These are phyloP conservation scores for Colletotrichum godetiae DNA, from an alignment of 2,329 filamentous ascomycete species.

Conservation along the genomic window DNA sequence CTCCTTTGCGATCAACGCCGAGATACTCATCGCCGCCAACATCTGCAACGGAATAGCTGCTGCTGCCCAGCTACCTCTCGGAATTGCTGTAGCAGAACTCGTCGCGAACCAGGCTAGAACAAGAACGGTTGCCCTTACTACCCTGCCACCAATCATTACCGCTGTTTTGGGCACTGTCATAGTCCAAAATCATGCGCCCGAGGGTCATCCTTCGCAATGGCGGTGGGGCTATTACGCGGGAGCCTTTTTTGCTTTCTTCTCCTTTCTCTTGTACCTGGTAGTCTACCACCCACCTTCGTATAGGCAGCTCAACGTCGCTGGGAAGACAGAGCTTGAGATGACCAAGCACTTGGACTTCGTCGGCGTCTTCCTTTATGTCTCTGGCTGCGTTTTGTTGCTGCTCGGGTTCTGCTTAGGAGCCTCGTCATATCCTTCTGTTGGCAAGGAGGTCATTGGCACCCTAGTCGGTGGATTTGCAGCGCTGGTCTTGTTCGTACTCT, in stretches of 20 bases:
- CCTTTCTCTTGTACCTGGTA: conserved; percentile 52
- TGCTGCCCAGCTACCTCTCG: conserved; percentile 54
- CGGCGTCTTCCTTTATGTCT: conserved; percentile 55
- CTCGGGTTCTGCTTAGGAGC: conserved; percentile 1
- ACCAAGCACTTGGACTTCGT: conserved; percentile 57
- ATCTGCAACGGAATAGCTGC: conserved; percentile 51
- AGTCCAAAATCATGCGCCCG: no score
- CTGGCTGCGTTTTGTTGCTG: conserved; percentile 47
- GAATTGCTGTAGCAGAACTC: conserved; percentile 54
- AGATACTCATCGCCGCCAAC: conserved; percentile 51
- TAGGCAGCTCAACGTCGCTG: conserved; percentile 52
- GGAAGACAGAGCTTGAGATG: conserved; percentile 50
- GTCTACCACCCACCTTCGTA: conserved; percentile 61
- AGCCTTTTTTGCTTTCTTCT: conserved; percentile 54
- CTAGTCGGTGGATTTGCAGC: not conserved
- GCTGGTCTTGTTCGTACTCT: not conserved
- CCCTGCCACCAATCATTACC: conserved; percentile 59
- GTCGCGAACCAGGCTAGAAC: conserved; percentile 56
- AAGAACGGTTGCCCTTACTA: conserved; percentile 49
- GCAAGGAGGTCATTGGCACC: conserved; percentile 45
- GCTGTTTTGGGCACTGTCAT: not conserved
- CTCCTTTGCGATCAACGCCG: conserved; percentile 46
- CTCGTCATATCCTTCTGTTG: not conserved
- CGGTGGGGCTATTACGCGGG: conserved; percentile 62
- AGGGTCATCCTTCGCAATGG: conserved; percentile 45